Conservation (phyloP, 2,329 filamentous ascomycete genomes). For the Paracamarosporium sp. region DNA sequence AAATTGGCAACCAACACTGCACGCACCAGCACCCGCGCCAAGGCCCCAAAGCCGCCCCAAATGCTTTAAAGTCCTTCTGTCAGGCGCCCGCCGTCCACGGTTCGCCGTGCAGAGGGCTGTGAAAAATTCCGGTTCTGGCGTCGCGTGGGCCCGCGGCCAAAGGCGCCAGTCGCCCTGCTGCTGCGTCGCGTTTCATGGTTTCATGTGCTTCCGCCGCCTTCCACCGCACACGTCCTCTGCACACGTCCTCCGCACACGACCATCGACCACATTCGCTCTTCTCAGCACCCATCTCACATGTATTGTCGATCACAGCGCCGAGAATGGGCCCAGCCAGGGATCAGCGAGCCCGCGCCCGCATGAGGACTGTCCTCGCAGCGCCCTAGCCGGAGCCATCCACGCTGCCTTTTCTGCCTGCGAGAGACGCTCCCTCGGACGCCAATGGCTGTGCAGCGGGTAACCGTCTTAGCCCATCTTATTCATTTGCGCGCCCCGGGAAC, state of each 20-base stretch:
- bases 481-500: constrained; percentile 37
- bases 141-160: background rate
- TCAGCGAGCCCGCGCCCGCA: constrained; percentile 15
- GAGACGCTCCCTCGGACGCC: constrained; percentile 14
- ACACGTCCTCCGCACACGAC: background rate
- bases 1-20: background rate
- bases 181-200: background rate
- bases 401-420: constrained; percentile 1
- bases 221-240: constrained; percentile 1
- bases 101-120: background rate
- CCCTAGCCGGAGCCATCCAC: constrained; percentile 2
- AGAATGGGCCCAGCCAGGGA: constrained; percentile 19
- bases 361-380: constrained; percentile 6
- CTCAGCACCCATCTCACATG: constrained; percentile 12
- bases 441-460: constrained; percentile 20
- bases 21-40: background rate
- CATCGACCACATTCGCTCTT: background rate
- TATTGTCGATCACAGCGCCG: constrained; percentile 25
- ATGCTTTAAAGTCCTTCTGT: background rate
- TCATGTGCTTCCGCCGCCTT: background rate
- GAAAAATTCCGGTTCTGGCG: background rate
- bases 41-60: background rate
- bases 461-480: constrained; percentile 32
- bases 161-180: background rate
- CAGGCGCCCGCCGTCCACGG: background rate